Evolutionary conservation across 805 yeast species (phyloP), one percentile per base, ranked within the genome.

Genomic region (Zygotorulaspora danielsina): DNA sequence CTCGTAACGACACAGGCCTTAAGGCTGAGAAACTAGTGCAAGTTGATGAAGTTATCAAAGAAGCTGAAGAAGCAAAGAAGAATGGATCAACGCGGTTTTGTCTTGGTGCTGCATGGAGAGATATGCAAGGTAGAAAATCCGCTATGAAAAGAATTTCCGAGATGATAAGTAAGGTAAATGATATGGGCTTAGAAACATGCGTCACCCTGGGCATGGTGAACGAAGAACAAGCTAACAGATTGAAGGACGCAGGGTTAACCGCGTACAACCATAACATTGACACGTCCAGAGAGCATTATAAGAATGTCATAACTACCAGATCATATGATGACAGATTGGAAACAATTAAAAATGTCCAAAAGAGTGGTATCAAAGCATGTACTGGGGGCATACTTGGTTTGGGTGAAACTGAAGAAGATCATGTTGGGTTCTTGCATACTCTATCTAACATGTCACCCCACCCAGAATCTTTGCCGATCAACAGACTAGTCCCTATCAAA

Each of bases 41-140:
- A 18, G 54, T 81, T 8, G 87, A 81, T 4, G 69, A 70, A n/a
- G 89, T 84, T 1, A 60, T 79, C 49, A 68, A 64, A 36, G 80
- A 76, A 21, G 93, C 93, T 1, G 65, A 62, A 38, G 71, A 70
- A 36, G 89, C 93, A 9, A 79, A 80, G 50, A 65, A 51, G 5
- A 81, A 82, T 48, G 90, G 90, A 0, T 73, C 83, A 1, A 84
- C 93, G 0, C 68, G 93, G 48, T 84, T 84, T 55, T 84, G 93
- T 56, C 75, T 84, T 79, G 93, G 93, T 33, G 86, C 90, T 8
- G 93, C 93, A 2, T 84, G 90, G 93, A 72, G 93, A 57, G 90
- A 82, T 45, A 84, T 84, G 93, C 66, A 67, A 34, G 90, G 93
- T 12, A 67, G 93, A 34, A 83, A 81, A 58, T 72, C 78, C 12